These are phyloP conservation scores for Ceratorhiza oryzae-sativae DNA, from an alignment of 1,284 basidiomycete species.

Conservation along the genomic window DNA sequence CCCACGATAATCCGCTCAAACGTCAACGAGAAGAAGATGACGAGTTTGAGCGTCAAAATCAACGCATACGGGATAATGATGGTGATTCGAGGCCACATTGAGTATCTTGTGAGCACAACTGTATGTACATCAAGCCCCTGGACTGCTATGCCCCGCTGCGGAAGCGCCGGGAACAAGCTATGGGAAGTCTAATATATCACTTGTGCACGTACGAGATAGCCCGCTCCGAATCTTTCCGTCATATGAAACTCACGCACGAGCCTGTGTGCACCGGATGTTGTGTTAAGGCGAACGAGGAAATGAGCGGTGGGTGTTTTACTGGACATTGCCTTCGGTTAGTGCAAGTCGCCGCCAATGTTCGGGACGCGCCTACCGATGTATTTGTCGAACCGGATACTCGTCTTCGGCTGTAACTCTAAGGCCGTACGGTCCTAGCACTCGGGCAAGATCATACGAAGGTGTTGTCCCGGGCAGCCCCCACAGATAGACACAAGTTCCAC, in stretches of 20 bases:
- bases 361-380: conserved; percentile 58
- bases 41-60: conserved; percentile 44
- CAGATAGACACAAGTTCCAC: conserved; percentile 63
- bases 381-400: conserved; percentile 56
- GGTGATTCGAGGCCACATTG: neutral
- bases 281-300: conserved; percentile 62
- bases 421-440: conserved; percentile 56
- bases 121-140: conserved; percentile 32
- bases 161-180: conserved; percentile 64
- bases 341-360: neutral
- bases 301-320: conserved; percentile 53
- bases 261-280: conserved; percentile 68
- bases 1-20: conserved; percentile 35
- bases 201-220: conserved; percentile 61
- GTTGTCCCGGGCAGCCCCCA: conserved; percentile 66
- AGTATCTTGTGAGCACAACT: neutral
- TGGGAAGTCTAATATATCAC: conserved; percentile 62
- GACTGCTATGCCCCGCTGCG: conserved; percentile 19
- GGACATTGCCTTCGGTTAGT: neutral
- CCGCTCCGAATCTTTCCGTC: conserved; percentile 55
- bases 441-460: conserved; percentile 51
- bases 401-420: conserved; percentile 54
- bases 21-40: conserved; percentile 46
- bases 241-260: conserved; percentile 69
- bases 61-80: conserved; percentile 25